Percentiles rank a stretch among this genome's conserved stretches.
These are phyloP conservation scores for Lichtheimia hyalospora DNA, from an alignment of 371 early-diverging fungal genomes.

Conservation along the genomic window DNA sequence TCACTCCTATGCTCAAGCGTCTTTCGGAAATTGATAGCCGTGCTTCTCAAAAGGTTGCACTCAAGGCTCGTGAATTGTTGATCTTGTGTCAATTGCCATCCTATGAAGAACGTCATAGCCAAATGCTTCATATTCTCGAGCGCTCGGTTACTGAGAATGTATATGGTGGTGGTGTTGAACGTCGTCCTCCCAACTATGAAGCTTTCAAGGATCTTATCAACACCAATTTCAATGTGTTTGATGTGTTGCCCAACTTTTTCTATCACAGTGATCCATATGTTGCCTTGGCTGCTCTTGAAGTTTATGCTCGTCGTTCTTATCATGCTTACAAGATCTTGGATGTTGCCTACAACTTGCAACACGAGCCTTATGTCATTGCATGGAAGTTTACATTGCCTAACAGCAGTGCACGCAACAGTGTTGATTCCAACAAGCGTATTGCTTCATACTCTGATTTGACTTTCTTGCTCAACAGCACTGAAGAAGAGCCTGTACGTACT, in stretches of 20 bases:
- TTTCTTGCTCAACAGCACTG: conserved; percentile 64
- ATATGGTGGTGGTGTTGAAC: conserved; percentile 72
- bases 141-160: conserved; percentile 79
- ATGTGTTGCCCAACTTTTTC: conserved; percentile 94
- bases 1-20: conserved; percentile 78
- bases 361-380: conserved; percentile 69
- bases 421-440: conserved; percentile 68
- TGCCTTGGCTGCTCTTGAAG: conserved; percentile 89
- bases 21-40: conserved; percentile 82
- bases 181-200: conserved; percentile 77
- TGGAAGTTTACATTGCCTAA: conserved; percentile 79
- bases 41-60: conserved; percentile 82
- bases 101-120: conserved; percentile 83
- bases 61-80: conserved; percentile 91
- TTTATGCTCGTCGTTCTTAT: conserved; percentile 94
- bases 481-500: conserved; percentile 66
- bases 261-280: conserved; percentile 80
- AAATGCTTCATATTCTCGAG: conserved; percentile 83
- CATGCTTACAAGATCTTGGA: conserved; percentile 92
- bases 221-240: conserved; percentile 93
- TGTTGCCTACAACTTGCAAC: conserved; percentile 75
- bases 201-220: conserved; percentile 88
- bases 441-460: conserved; percentile 73
- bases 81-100: conserved; percentile 93
- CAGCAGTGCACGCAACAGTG: conserved; percentile 38